These are phyloP conservation scores for Mycogone perniciosa DNA, from an alignment of 2,329 filamentous ascomycete species.

Conservation along the genomic window DNA sequence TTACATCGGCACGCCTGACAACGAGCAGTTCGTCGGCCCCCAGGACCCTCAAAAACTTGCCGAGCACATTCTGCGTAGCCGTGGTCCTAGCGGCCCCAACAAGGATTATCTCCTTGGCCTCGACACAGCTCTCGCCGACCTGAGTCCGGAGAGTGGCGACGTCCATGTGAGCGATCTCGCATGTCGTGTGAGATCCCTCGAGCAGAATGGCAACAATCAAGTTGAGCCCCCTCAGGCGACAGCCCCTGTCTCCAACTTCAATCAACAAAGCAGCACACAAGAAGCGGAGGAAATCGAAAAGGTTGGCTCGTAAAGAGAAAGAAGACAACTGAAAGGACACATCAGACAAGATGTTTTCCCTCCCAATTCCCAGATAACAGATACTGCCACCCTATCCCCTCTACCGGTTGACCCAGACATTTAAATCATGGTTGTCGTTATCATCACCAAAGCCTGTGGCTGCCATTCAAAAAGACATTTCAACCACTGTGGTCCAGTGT, in stretches of 20 bases:
- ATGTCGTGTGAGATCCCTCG: slow-evolving; percentile 58
- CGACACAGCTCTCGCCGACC: slow-evolving; percentile 63
- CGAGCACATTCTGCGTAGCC: slow-evolving; percentile 68
- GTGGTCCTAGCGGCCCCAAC: slow-evolving; percentile 83
- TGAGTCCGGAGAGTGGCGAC: slow-evolving; percentile 74
- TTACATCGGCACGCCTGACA: slow-evolving; percentile 90
- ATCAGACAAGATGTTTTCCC: slow-evolving; percentile 10
- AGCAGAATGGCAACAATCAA: slow-evolving; percentile 17
- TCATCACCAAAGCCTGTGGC: slow-evolving; percentile 13
- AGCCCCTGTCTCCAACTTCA: slow-evolving; percentile 16
- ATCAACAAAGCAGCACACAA: slow-evolving; percentile 20
- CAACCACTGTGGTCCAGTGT: slow-evolving; percentile 8
- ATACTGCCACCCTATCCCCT: slow-evolving; percentile 7
- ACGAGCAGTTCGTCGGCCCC: slow-evolving; percentile 83
- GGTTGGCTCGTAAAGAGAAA: slow-evolving; percentile 6
- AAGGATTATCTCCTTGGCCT: slow-evolving; percentile 81
- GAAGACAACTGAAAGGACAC: slow-evolving; percentile 7
- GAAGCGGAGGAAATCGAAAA: slow-evolving; percentile 28
- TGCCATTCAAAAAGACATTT: slow-evolving; percentile 12
- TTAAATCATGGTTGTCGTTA: slow-evolving; percentile 12
- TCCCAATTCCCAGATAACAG: slow-evolving; percentile 9
- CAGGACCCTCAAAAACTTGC: slow-evolving; percentile 75
- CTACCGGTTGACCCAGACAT: slow-evolving; percentile 7
- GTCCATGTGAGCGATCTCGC: slow-evolving; percentile 80
- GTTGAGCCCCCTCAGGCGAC: slow-evolving; percentile 13